These are phyloP conservation scores for Penicillium digitatum DNA, from an alignment of 2,329 filamentous ascomycete species.

Conservation along the genomic window DNA sequence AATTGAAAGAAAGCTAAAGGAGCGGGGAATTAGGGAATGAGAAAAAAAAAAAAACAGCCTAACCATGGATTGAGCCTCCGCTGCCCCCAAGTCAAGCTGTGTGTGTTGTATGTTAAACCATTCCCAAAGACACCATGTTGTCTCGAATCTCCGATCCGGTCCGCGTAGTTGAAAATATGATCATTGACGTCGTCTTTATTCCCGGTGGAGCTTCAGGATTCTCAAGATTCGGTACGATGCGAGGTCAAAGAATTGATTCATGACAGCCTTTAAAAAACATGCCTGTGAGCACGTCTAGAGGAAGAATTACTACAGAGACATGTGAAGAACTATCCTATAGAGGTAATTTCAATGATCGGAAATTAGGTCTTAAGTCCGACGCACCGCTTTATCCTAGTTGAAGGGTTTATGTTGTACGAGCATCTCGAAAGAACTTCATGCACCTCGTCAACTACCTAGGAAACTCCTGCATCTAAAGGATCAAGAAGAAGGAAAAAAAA, in stretches of 20 bases:
- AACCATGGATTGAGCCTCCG: constrained; percentile 33
- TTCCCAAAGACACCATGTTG: constrained; percentile 25
- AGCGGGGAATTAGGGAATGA: constrained; percentile 16
- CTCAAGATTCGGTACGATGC: neutral
- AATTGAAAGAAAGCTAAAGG: constrained; percentile 11
- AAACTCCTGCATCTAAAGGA: constrained; percentile 20
- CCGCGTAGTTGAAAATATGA: constrained; percentile 18
- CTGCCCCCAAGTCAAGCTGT: constrained; percentile 17
- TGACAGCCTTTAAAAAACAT: neutral
- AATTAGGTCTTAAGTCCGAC: neutral
- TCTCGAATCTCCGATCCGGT: constrained; percentile 19
- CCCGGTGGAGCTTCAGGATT: constrained; percentile 6
- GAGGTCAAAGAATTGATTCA: neutral
- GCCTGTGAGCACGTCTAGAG: neutral
- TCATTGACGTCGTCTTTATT: constrained; percentile 21
- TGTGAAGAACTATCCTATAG: neutral
- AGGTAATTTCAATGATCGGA: neutral
- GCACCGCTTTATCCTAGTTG: neutral
- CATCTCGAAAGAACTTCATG: constrained; percentile 13
- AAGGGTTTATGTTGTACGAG: neutral
- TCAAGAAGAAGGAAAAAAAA: constrained; percentile 10
- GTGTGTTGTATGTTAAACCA: constrained; percentile 9
- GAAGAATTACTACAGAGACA: neutral
- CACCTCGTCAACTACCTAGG: constrained; percentile 23
- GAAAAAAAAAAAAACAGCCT: constrained; percentile 20